Evolutionary conservation across 129 eudicot genomes (phyloP), one percentile per base, ranked within the genome.

Genomic region (Saussurea involucrata): DNA sequence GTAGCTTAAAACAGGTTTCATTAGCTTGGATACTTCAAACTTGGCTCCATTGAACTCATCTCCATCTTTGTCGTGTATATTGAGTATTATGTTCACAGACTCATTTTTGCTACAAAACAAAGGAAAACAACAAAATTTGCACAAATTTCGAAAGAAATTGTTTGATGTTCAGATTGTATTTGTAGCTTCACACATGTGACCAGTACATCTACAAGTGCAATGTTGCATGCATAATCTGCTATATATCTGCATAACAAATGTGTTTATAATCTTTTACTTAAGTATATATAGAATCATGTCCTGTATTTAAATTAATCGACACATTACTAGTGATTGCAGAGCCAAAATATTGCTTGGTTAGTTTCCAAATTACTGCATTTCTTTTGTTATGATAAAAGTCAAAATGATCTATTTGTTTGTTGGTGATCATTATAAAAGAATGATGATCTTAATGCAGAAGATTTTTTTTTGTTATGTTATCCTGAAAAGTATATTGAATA

Each of bases 31-130:
- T 22, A 7, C 70, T 22, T 36, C 6, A 34, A 37, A 25, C 17
- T 44, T 28, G 36, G 72, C 31, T 29, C 44, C 72, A 29, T 65
- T 64, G 80, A 18, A 44, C 42, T 64, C 7, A 24, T 64, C 63
- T 37, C n/a, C 4, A 60, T 64, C 25, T 40, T 63, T 79, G 53
- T 44, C 17, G 24, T 61, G 67, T 40, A 11, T 40, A 17, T 31
- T 72, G 78, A 79, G 42, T 24, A 40, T 32, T 55, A 74, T 74
- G 70, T 8, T 13, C 58, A 34, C 13, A 66, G 66, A n/a, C 72
- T 70, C 3, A n/a, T 42, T 53, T 63, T 63, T 79, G 78, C 78
- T 79, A 72, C 61, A 46, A 32, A 79, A 32, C 68, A 65, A 29
- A 31, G 78, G 61, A 73, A 53, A 66, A 66, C 37, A 33, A 72